A percentile compares a stretch with the other conserved stretches of the same genome.
phyloP scores from a whole-genome alignment of 257 asterid species.

The Solanum gandarillasii region DNA sequence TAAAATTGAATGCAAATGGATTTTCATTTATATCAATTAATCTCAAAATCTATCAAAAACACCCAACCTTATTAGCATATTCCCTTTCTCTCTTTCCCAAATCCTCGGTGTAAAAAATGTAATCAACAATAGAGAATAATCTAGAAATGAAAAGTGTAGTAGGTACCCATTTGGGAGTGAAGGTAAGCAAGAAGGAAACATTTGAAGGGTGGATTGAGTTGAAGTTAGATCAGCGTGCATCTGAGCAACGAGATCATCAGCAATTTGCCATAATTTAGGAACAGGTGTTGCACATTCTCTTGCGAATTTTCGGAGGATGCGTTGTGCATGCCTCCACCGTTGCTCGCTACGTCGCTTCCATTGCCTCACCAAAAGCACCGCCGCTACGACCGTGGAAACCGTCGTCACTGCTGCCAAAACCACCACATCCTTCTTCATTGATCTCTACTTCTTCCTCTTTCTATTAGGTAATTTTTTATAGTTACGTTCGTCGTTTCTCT shows the following conservation, averaged over 20 bases:
- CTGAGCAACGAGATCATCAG: conserved; percentile 40
- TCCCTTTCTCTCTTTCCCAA: background rate
- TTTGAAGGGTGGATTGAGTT: conserved; percentile 14
- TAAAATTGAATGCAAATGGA: background rate
- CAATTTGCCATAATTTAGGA: conserved; percentile 42
- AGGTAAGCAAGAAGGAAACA: conserved; percentile 35
- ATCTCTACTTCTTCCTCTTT: background rate
- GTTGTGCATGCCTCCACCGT: conserved; percentile 38
- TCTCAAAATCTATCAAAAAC: no score
- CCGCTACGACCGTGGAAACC: conserved; percentile 29
- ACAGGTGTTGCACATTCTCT: conserved; percentile 56
- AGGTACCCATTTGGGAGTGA: conserved; percentile 70
- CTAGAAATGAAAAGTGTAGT: background rate
- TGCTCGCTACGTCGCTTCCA: conserved; percentile 36
- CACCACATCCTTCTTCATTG: conserved; percentile 43
- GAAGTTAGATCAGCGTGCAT: conserved; percentile 37
- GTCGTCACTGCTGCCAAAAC: conserved; percentile 29
- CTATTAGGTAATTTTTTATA: background rate
- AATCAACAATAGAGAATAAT: background rate
- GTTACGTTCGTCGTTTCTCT: background rate
- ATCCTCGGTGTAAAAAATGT: background rate
- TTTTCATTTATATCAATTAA: background rate
- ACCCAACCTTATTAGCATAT: background rate
- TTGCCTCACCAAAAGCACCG: conserved; percentile 21
- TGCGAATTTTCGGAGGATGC: conserved; percentile 52